Conservation (phyloP, 176 grass and related monocot genomes). For the Neostapfia colusana region DNA sequence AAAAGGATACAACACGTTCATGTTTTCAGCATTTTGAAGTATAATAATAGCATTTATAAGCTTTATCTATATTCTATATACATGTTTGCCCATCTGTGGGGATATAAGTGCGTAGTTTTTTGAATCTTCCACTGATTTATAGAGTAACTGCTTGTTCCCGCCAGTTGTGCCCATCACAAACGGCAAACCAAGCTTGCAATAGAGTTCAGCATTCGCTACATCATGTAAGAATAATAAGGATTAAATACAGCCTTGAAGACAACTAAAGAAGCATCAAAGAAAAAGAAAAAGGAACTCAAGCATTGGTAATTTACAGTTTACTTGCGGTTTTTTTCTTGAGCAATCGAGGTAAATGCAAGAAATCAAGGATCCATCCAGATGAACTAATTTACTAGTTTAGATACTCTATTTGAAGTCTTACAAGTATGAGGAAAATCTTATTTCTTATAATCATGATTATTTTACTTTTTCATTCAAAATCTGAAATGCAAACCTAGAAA, state of each 20-base stretch:
- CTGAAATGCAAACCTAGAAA: neutral
- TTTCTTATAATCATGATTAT: too few relatives aligned
- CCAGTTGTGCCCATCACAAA: slow-evolving; percentile 99
- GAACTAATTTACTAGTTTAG: slow-evolving; percentile 21
- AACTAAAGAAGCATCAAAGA: neutral
- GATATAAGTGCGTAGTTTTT: slow-evolving; percentile 82
- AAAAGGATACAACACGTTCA: neutral
- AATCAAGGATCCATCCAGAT: neutral
- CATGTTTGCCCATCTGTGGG: slow-evolving; percentile 94
- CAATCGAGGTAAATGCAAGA: slow-evolving; percentile 1
- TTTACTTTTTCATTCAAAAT: neutral
- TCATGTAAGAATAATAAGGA: slow-evolving; percentile 24
- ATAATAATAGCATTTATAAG: neutral
- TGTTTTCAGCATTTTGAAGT: slow-evolving; percentile 28
- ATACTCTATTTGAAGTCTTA: neutral
- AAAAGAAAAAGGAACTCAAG: neutral
- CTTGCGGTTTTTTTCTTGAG: neutral
- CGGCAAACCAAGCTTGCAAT: slow-evolving; percentile 86
- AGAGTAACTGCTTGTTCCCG: slow-evolving; percentile 60
- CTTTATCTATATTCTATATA: slow-evolving; percentile 22
- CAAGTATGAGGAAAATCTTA: slow-evolving; percentile 1
- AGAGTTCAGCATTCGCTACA: slow-evolving; percentile 76
- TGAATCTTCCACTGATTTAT: slow-evolving; percentile 78
- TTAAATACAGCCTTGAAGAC: neutral
- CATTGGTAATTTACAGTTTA: slow-evolving; percentile 5